A percentile compares a stretch with the other conserved stretches of the same genome.
These are phyloP conservation scores for Zea luxurians DNA, from an alignment of 176 grass and related monocot species.

Conservation along the genomic window DNA sequence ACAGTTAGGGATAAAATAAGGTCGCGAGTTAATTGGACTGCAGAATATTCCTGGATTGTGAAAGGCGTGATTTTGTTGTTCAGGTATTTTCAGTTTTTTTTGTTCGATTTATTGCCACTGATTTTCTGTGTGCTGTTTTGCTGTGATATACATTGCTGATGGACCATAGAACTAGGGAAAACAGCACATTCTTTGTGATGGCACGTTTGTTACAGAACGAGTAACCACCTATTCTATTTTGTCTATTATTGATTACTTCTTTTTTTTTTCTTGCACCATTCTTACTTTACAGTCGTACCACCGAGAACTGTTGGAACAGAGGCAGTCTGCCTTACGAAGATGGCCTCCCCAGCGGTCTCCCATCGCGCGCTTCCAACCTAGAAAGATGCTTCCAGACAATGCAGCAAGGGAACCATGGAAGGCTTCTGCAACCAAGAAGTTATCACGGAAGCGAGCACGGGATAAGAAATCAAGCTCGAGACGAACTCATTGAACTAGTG, in stretches of 20 bases:
- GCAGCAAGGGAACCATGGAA: constrained; percentile 30
- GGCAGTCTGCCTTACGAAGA: too few species aligned
- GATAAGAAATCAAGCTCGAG: constrained; percentile 67
- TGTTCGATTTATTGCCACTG: background rate
- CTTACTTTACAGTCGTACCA: too few species aligned
- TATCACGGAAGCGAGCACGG: constrained; percentile 48
- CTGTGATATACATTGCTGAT: background rate
- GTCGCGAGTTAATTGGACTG: constrained; percentile 70
- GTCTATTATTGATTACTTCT: too few species aligned
- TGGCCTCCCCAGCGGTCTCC: too few species aligned
- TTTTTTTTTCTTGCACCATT: too few species aligned
- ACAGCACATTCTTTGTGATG: background rate
- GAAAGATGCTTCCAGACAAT: constrained; percentile 48
- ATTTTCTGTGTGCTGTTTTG: background rate
- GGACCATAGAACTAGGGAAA: background rate
- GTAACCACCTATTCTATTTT: too few species aligned
- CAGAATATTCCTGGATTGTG: constrained; percentile 97
- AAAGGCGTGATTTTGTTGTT: constrained; percentile 92
- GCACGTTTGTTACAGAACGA: too few species aligned
- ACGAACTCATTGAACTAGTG: constrained; percentile 52
- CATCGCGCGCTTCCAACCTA: background rate
- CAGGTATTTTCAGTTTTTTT: constrained; percentile 58
- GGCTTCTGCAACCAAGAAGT: constrained; percentile 48
- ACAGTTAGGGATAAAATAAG: constrained; percentile 51
- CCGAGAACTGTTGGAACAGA: too few species aligned